phyloP scores from a whole-genome alignment of 202 grass and related monocot genomes.

The Panicum hallii region DNA sequence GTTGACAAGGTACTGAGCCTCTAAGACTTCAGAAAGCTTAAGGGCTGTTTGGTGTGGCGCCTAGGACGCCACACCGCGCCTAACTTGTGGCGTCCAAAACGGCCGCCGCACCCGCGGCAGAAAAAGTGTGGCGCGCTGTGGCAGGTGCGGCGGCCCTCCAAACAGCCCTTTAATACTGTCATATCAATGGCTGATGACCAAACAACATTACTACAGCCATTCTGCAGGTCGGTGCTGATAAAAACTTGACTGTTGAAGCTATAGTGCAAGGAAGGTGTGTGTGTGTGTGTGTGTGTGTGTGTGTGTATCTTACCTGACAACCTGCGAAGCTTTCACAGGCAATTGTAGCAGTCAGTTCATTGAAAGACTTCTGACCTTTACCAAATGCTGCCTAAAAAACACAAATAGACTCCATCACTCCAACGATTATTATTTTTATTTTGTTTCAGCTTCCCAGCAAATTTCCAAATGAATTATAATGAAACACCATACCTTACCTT shows the following conservation, averaged over 20 bases:
- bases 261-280: conserved; percentile 19
- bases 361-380: conserved; percentile 54
- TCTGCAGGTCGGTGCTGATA: not conserved
- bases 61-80: too few species aligned
- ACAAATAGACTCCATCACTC: conserved; percentile 34
- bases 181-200: conserved; percentile 33
- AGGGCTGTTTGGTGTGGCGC: too few species aligned
- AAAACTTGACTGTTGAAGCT: not conserved
- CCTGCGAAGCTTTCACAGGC: conserved; percentile 29
- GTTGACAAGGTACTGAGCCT: not conserved
- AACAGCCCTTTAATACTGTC: too few species aligned
- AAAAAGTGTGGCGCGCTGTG: too few species aligned
- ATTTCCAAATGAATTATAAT: conserved; percentile 35
- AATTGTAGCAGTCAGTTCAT: conserved; percentile 40
- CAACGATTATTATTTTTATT: conserved; percentile 23
- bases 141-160: too few species aligned
- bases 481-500: conserved; percentile 63
- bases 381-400: conserved; percentile 57
- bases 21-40: conserved; percentile 24
- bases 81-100: too few species aligned
- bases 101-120: too few species aligned
- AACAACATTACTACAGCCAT: conserved; percentile 20
- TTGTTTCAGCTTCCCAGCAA: conserved; percentile 20
- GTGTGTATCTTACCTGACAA: conserved; percentile 35
- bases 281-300: too few species aligned